These are phyloP conservation scores for Cercospora sesami DNA, from an alignment of 2,329 filamentous ascomycete genomes.

Conservation along the genomic window DNA sequence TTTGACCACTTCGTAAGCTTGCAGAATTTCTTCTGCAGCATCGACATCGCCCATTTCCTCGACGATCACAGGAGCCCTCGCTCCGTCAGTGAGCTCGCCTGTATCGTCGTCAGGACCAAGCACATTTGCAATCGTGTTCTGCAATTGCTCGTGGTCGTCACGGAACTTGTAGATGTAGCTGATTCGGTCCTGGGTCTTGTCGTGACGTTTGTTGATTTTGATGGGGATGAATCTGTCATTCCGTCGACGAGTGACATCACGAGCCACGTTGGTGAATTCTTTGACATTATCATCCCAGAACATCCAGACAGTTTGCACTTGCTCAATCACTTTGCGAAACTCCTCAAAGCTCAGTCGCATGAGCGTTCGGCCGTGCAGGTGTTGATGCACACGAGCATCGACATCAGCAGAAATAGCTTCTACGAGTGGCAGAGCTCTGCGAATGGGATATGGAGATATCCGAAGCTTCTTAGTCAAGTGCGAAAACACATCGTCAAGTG, in stretches of 20 bases:
- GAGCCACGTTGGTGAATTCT: constrained; percentile 95
- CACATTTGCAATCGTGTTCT: constrained; percentile 95
- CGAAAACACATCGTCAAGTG: constrained; percentile 82
- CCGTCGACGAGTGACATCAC: constrained; percentile 87
- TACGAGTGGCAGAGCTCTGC: constrained; percentile 86
- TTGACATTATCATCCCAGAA: constrained; percentile 96
- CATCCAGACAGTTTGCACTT: constrained; percentile 80
- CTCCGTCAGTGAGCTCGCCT: constrained; percentile 55
- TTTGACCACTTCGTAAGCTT: constrained; percentile 90
- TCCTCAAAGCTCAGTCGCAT: constrained; percentile 92
- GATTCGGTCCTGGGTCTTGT: constrained; percentile 82
- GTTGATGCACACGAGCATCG: constrained; percentile 77
- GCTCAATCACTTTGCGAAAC: constrained; percentile 81
- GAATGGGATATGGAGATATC: constrained; percentile 92
- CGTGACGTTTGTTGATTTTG: constrained; percentile 86
- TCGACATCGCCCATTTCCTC: constrained; percentile 97
- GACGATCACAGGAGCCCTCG: constrained; percentile 68
- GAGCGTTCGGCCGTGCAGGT: constrained; percentile 81
- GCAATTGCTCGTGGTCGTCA: constrained; percentile 95
- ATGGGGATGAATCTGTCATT: constrained; percentile 99
- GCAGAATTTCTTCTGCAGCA: constrained; percentile 90
- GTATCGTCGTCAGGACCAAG: constrained; percentile 65
- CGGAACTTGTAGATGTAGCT: constrained; percentile 94
- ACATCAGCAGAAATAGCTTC: constrained; percentile 95
- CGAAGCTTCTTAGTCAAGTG: constrained; percentile 98